Base-by-base conservation (phyloP, 441 rosid genomes). In the Aleurites moluccanus region DNA sequence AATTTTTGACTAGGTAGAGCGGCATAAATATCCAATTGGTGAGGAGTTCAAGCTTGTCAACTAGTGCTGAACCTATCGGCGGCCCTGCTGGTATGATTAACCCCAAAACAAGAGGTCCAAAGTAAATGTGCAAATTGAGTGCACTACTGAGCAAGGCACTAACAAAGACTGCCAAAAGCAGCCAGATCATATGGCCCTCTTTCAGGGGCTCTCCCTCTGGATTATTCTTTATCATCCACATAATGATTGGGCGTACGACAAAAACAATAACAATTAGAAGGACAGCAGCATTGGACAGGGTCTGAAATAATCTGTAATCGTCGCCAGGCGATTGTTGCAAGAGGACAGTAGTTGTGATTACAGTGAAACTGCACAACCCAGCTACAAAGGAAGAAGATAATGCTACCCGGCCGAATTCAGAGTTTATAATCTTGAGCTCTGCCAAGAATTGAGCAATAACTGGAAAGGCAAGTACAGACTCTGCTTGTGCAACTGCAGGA, bases 21-120 rank as follows among this genome's bases (percentile, higher is more conserved):
- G 87, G 87, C 82, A 74, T 78, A 38, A 84, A 77, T 52, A 82
- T 35, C 68, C 73, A 44, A 9, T 77, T 55, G 28, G 67, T 73
- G 65, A 82, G 64, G 64, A 84, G 72, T 33, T 82, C 85, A 47
- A 82, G 81, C 76, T 75, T 82, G 33, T 84, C 84, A 52, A 78
- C 81, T 15, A 84, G 23, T 18, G 83, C 73, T 30, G 81, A 80
- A 33, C 82, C 81, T 57, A 84, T 33, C 3, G 81, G 78, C 7
- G 80, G 81, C 16, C 85, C 83, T 9, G 73, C 83, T 6, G 81
- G 85, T 50, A 80, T 78, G 16, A 57, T 74, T 28, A 80, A 55
- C 16, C 83, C 79, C 18, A 84, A 45, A 10, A 66, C 13, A 23
- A 81, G 68, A 59, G 83, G 72, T n/a, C 74, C 76, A 4, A 79